Percentiles rank a stretch among this genome's conserved stretches.
These are phyloP conservation scores for Paraurostyla sp. DNA, from an alignment of 73 alveolate species.

Conservation along the genomic window DNA sequence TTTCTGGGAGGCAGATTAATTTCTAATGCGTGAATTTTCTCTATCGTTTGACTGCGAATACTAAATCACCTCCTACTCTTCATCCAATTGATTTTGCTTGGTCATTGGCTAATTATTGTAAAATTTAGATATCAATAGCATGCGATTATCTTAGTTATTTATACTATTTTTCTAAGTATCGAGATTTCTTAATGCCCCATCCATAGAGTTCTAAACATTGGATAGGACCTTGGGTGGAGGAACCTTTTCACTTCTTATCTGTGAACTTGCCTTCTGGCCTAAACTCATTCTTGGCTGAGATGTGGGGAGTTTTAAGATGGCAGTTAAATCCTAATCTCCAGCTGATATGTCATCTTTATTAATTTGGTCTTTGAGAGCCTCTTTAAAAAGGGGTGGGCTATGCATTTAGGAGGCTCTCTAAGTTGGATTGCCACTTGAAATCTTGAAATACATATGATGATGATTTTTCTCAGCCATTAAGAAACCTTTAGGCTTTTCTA, in stretches of 20 bases:
- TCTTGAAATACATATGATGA: constrained; percentile 14
- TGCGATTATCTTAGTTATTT: too few species aligned
- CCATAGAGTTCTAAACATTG: too few species aligned
- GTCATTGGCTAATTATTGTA: constrained; percentile 43
- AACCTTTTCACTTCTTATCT: too few species aligned
- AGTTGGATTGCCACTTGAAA: neutral
- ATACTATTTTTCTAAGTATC: neutral
- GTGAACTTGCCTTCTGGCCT: too few species aligned
- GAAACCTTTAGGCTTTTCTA: constrained; percentile 39
- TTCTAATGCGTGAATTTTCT: too few species aligned
- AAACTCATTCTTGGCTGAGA: too few species aligned
- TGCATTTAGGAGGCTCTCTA: neutral
- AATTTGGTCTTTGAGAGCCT: neutral
- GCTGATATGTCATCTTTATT: constrained; percentile 3
- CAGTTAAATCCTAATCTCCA: too few species aligned
- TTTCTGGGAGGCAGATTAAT: neutral
- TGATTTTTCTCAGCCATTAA: neutral
- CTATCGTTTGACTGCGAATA: too few species aligned
- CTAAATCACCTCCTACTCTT: too few species aligned
- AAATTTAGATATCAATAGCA: constrained; percentile 46
- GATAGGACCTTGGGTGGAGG: too few species aligned
- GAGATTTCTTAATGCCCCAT: neutral
- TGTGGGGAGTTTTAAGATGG: too few species aligned
- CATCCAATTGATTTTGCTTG: neutral
- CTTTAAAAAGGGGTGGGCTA: too few species aligned